These are phyloP conservation scores for Microsporum ferrugineum DNA, from an alignment of 2,329 filamentous ascomycete species.

Conservation along the genomic window DNA sequence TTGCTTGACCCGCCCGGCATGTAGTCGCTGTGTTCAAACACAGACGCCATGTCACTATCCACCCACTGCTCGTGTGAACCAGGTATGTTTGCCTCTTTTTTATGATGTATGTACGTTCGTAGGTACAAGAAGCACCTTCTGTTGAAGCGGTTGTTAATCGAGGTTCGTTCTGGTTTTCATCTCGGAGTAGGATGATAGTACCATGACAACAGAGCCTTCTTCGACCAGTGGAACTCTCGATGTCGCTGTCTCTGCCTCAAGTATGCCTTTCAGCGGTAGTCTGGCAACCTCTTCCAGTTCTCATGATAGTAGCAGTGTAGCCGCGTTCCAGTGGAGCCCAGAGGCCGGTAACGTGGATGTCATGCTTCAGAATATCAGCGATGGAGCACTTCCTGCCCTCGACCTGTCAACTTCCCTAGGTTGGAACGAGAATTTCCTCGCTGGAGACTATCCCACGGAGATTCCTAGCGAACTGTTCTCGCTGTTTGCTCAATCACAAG, in stretches of 20 bases:
- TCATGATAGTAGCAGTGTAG: background rate
- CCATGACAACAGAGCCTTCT: background rate
- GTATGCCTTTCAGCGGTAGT: background rate
- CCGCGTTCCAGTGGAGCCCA: background rate
- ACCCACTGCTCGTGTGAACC: background rate
- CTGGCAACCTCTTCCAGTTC: background rate
- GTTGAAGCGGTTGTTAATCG: background rate
- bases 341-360: background rate
- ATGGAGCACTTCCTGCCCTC: background rate
- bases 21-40: conserved; percentile 1
- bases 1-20: conserved; percentile 1
- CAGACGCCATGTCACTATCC: conserved; percentile 1
- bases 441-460: background rate
- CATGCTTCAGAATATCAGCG: background rate
- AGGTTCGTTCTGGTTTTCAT: background rate
- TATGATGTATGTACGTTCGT: background rate
- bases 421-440: background rate
- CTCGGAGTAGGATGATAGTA: background rate
- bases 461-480: background rate
- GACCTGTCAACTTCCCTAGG: background rate
- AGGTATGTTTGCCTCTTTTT: background rate
- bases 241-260: background rate
- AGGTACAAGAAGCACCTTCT: background rate
- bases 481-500: background rate
- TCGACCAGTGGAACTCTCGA: background rate